Conservation (phyloP, 2,329 filamentous ascomycete species). For the Fusarium hainanense region DNA sequence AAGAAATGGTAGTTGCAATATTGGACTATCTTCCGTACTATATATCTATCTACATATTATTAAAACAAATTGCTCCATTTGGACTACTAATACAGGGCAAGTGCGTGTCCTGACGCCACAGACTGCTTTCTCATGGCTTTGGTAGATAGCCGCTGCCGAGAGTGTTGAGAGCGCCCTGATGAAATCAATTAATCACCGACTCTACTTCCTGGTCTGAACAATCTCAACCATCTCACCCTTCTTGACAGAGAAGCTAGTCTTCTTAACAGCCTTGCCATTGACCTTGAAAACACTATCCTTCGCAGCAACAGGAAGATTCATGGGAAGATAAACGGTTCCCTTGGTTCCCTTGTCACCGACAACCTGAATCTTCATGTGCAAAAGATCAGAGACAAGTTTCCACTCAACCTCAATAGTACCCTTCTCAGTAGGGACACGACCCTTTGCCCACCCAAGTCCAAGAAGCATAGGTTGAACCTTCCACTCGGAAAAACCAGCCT, state of each 20-base stretch:
- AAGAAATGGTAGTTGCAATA: not conserved
- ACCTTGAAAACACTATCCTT: not conserved
- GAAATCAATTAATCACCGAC: fast-evolving
- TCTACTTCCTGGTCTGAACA: not conserved
- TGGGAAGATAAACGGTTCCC: not conserved
- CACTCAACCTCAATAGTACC: not conserved
- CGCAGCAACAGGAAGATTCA: not conserved
- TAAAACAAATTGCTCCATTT: fast-evolving
- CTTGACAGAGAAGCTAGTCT: not conserved
- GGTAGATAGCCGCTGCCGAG: no score
- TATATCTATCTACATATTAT: not conserved
- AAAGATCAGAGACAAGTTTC: not conserved
- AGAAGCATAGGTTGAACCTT: not conserved
- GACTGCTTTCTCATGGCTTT: no score
- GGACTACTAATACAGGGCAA: fast-evolving
- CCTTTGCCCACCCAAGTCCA: not conserved
- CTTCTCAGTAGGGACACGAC: not conserved
- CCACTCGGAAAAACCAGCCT: not conserved
- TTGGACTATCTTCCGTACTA: not conserved
- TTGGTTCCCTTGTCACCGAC: fast-evolving
- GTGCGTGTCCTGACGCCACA: no score
- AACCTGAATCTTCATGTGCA: not conserved
- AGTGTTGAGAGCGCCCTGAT: fast-evolving
- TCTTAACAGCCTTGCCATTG: not conserved
- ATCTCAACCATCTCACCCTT: not conserved